A percentile compares a stretch with the other conserved stretches of the same genome.
Conservation (phyloP, 345 rosid genomes). For the Gossypium rotundifolium region DNA sequence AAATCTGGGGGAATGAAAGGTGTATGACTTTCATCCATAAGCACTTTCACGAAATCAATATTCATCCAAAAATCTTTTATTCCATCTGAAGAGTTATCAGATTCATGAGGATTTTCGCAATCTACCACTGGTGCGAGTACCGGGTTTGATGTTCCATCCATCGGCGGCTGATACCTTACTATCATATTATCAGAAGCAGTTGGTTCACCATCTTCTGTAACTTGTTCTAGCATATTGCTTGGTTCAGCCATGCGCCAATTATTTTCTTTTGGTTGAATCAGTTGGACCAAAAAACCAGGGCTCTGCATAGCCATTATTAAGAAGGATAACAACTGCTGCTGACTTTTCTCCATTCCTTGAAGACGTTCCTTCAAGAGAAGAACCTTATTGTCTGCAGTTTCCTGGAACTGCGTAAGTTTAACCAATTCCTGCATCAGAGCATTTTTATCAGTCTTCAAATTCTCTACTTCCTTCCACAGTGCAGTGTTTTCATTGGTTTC, state of each 20-base stretch:
- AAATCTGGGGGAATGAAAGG: slow-evolving; percentile 64
- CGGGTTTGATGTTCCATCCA: slow-evolving; percentile 35
- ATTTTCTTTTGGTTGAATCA: slow-evolving; percentile 70
- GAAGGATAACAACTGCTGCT: slow-evolving; percentile 92
- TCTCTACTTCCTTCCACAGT: slow-evolving; percentile 76
- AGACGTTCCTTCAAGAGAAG: slow-evolving; percentile 54
- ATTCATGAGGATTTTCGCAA: slow-evolving; percentile 22
- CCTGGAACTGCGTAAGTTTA: slow-evolving; percentile 70
- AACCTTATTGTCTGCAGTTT: slow-evolving; percentile 57
- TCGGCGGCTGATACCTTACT: slow-evolving; percentile 60
- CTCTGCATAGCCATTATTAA: slow-evolving; percentile 84
- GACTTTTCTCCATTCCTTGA: slow-evolving; percentile 91
- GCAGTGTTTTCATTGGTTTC: slow-evolving; percentile 28
- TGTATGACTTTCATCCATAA: slow-evolving; percentile 59
- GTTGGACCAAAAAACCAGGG: slow-evolving; percentile 68
- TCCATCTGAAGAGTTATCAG: slow-evolving; percentile 31
- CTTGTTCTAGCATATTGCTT: slow-evolving; percentile 47
- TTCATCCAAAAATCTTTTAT: slow-evolving; percentile 50
- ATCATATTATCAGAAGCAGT: slow-evolving; percentile 45
- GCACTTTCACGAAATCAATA: slow-evolving; percentile 57
- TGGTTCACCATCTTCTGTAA: slow-evolving; percentile 34
- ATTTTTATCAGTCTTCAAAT: slow-evolving; percentile 60
- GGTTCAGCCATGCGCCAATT: slow-evolving; percentile 58
- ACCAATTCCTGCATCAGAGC: slow-evolving; percentile 62
- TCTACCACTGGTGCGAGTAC: slow-evolving; percentile 30